Conservation (phyloP, 306 rosid genomes). For the Sphenostylis stenocarpa region DNA sequence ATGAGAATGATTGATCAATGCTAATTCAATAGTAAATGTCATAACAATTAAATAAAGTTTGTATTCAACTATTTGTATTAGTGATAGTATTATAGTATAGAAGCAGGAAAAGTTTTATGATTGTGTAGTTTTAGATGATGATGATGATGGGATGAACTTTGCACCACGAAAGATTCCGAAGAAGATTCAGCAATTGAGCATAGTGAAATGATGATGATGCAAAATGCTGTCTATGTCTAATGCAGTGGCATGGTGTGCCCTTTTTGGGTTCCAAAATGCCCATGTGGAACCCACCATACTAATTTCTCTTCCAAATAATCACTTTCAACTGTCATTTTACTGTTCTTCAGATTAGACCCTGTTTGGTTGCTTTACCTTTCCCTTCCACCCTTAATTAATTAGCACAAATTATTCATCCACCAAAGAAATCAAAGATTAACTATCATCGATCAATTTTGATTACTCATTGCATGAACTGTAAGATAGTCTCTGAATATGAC, state of each 20-base stretch:
- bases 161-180: slow-evolving; percentile 25
- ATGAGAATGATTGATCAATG: too few species aligned
- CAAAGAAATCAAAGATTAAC: neutral
- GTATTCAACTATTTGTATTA: too few species aligned
- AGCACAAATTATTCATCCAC: neutral
- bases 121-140: neutral
- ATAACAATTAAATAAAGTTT: too few species aligned
- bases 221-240: slow-evolving; percentile 29
- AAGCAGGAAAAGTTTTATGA: too few species aligned
- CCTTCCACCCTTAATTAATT: neutral
- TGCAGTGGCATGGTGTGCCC: slow-evolving; percentile 28
- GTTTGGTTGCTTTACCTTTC: neutral
- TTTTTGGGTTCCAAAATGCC: slow-evolving; percentile 25
- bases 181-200: neutral
- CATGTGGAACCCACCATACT: slow-evolving; percentile 22
- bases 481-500: too few species aligned
- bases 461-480: neutral
- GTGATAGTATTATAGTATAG: too few species aligned
- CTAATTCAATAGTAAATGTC: too few species aligned
- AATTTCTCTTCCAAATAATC: neutral
- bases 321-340: neutral
- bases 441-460: neutral
- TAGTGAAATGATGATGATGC: slow-evolving; percentile 4
- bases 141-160: slow-evolving; percentile 27
- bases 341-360: neutral